A percentile compares a stretch with the other conserved stretches of the same genome.
phyloP scores from a whole-genome alignment of 371 early-diverging fungal species.

The Zychaea mexicana region DNA sequence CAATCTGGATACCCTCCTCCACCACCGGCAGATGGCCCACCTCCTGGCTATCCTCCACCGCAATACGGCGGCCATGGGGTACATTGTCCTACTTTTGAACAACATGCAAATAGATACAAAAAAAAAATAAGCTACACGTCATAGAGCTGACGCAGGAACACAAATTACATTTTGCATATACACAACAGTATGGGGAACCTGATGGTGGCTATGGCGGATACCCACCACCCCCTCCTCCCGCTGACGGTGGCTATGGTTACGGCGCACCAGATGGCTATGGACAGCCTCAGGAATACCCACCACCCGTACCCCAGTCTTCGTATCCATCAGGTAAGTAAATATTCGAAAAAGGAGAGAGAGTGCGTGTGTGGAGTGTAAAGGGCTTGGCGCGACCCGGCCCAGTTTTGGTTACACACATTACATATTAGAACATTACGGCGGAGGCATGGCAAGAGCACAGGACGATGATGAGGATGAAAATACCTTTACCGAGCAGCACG shows the following conservation, averaged over 20 bases:
- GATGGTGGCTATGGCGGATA: neutral
- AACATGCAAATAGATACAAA: neutral
- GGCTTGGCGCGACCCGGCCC: neutral
- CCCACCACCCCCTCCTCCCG: neutral
- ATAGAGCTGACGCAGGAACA: too few species aligned
- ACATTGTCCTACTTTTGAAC: neutral
- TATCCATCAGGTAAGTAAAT: neutral
- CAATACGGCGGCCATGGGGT: neutral
- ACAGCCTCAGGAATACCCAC: constrained; percentile 1
- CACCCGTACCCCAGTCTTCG: neutral
- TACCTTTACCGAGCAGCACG: constrained; percentile 3
- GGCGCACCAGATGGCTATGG: neutral
- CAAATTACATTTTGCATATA: too few species aligned
- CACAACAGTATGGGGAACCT: neutral
- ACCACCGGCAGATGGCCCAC: neutral
- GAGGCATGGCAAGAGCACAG: neutral
- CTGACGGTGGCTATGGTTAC: constrained; percentile 7
- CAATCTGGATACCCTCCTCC: constrained; percentile 6
- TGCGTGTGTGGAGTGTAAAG: neutral
- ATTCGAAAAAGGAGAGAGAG: neutral
- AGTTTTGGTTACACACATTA: constrained; percentile 6
- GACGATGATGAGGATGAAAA: constrained; percentile 16
- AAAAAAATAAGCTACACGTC: neutral
- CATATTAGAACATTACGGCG: neutral
- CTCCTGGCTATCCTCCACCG: neutral